A percentile compares a stretch with the other conserved stretches of the same genome.
phyloP scores from a whole-genome alignment of 805 yeast species.

The Yarrowia sp. region DNA sequence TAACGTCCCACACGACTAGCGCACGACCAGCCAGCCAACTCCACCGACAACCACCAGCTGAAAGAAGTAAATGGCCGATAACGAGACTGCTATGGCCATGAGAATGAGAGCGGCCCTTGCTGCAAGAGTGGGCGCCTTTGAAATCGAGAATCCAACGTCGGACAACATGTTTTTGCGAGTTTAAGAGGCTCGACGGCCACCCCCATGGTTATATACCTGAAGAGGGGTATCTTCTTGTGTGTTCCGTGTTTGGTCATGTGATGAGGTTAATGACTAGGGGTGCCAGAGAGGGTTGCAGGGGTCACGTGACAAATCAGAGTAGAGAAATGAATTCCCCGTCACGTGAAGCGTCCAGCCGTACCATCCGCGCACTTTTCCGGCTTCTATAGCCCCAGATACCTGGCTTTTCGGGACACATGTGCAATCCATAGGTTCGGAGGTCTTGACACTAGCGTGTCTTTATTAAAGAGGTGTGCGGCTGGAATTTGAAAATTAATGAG shows the following conservation, averaged over 20 bases:
- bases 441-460: constrained; percentile 16
- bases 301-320: background rate
- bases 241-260: constrained; percentile 6
- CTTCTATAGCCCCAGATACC: background rate
- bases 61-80: constrained; percentile 20
- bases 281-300: no score
- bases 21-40: constrained; percentile 3
- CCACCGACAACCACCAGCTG: constrained; percentile 27
- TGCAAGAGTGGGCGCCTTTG: constrained; percentile 17
- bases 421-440: background rate
- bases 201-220: constrained; percentile 8
- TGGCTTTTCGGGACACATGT: background rate
- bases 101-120: constrained; percentile 16
- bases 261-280: background rate
- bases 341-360: background rate
- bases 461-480: constrained; percentile 4
- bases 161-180: background rate
- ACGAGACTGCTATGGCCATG: constrained; percentile 12
- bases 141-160: constrained; percentile 8
- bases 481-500: background rate
- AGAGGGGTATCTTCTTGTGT: constrained; percentile 12
- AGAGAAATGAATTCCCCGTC: background rate
- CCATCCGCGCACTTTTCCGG: background rate
- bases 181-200: background rate
- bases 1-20: background rate